phyloP scores from a whole-genome alignment of 2,329 filamentous ascomycete species.

The Decorospora gaudefroyi region DNA sequence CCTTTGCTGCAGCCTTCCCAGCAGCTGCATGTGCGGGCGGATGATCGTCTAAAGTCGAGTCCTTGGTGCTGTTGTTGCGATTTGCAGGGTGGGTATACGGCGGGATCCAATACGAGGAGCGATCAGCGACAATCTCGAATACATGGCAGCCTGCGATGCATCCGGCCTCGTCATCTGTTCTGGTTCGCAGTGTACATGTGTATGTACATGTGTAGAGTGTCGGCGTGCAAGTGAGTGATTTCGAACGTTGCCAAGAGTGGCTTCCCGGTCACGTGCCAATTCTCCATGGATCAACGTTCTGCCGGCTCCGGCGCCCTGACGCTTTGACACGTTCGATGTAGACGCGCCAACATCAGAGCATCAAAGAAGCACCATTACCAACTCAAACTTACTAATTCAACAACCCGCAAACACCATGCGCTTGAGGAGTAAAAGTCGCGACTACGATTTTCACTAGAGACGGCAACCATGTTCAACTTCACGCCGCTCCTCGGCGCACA shows the following conservation, averaged over 20 bases:
- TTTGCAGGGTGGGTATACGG: too few relatives aligned
- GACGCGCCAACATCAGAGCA: constrained; percentile 3
- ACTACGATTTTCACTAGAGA: constrained; percentile 2
- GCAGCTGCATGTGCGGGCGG: constrained; percentile 11
- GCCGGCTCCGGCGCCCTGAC: constrained; percentile 11
- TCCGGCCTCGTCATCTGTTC: too few relatives aligned
- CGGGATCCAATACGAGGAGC: too few relatives aligned
- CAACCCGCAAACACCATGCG: constrained; percentile 14
- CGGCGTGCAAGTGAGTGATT: too few relatives aligned
- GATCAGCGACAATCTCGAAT: too few relatives aligned
- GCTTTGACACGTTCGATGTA: constrained; percentile 13
- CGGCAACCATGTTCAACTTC: constrained; percentile 83
- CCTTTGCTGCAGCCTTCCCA: neutral
- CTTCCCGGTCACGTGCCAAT: too few relatives aligned
- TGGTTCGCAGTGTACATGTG: too few relatives aligned
- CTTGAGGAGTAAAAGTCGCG: constrained; percentile 4
- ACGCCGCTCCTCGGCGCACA: constrained; percentile 90
- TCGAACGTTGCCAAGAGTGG: too few relatives aligned
- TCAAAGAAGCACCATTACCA: constrained; percentile 8
- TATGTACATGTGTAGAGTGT: too few relatives aligned
- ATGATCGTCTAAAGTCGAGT: constrained; percentile 10
- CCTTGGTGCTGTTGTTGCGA: constrained; percentile 1
- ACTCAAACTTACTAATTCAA: neutral
- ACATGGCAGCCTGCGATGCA: too few relatives aligned
- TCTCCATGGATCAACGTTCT: constrained; percentile 4